These are phyloP conservation scores for Claviceps lovelessii DNA, from an alignment of 2,329 filamentous ascomycete species.

Conservation along the genomic window DNA sequence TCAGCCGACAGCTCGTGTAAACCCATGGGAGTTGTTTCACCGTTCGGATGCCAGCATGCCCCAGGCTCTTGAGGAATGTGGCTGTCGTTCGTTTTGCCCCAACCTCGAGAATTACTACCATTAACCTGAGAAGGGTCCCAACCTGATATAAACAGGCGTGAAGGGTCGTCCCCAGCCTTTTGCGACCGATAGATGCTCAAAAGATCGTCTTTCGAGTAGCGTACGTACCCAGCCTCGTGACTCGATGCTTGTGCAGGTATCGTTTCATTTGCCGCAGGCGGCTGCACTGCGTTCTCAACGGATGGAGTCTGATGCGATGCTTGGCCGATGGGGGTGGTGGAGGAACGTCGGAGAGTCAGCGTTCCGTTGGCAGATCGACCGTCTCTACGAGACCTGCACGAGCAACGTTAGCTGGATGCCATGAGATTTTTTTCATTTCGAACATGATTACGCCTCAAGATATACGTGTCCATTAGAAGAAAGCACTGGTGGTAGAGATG, in stretches of 20 bases:
- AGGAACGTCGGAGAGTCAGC: constrained; percentile 49
- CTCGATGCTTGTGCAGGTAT: constrained; percentile 17
- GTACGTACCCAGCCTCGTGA: constrained; percentile 30
- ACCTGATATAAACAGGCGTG: constrained; percentile 54
- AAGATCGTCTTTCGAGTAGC: constrained; percentile 69
- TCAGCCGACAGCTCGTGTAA: constrained; percentile 53
- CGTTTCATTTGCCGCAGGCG: constrained; percentile 20
- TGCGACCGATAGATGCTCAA: constrained; percentile 52
- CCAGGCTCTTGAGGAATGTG: constrained; percentile 70
- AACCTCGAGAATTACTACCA: constrained; percentile 46
- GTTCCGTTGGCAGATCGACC: constrained; percentile 47
- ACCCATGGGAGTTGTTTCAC: constrained; percentile 55
- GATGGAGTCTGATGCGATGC: constrained; percentile 22
- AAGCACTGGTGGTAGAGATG: neutral
- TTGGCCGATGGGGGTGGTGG: constrained; percentile 38
- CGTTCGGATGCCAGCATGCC: constrained; percentile 74
- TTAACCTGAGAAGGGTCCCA: constrained; percentile 70
- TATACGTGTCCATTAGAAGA: neutral
- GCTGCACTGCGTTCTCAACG: constrained; percentile 27
- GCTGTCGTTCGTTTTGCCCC: constrained; percentile 65
- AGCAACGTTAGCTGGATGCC: neutral
- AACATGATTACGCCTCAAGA: neutral
- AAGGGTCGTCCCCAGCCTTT: constrained; percentile 37
- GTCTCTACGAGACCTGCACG: constrained; percentile 42
- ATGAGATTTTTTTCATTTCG: neutral